Evolutionary conservation across 306 rosid species (phyloP), one percentile per base, ranked within the genome.

Genomic region (Cicer yamashitae): DNA sequence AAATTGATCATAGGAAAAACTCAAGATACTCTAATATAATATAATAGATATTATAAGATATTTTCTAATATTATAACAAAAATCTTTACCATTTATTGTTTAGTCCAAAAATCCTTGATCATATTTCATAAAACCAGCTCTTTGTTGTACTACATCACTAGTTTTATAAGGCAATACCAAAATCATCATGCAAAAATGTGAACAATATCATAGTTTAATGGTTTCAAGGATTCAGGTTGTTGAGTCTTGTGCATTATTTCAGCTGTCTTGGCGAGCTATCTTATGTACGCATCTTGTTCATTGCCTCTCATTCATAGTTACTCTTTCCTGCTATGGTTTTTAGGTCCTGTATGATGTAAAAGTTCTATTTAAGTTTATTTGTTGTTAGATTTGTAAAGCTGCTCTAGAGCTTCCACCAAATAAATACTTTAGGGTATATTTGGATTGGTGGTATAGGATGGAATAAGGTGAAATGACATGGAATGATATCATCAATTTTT

Each of bases 141-240:
- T 54, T 54, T 54, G 34, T 8, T 17, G 34, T 54, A 17, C 34
- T 18, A 54, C 15, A 53, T 18, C 3, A 8, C 34, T 7, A 15
- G 30, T 54, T 17, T 3, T 18, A 11, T 8, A 8, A 6, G 30
- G 30, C 60, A 54, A 7, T 18, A 11, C 5, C 20, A 18, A 18
- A 18, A 18, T 18, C 20, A 3, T 52, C 25, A 14, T 15, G 60
- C 60, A 54, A 54, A 54, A 18, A 8, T 18, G 25, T 53, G 18
- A 53, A 53, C 62, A 20, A 56, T 20, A 20, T 56, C 39, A 70
- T 9, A 0, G 61, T 51, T 70, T 38, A 50, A 38, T 51, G 43
- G 34, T 12, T 70, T 34, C 34, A 69, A 70, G 48, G 47, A 52
- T 59, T 30, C 66, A 25, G 18, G 66, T 22, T 30, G 18, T 50